Conservation (phyloP, 2,329 filamentous ascomycete species). For the Neonectria neomacrospora region DNA sequence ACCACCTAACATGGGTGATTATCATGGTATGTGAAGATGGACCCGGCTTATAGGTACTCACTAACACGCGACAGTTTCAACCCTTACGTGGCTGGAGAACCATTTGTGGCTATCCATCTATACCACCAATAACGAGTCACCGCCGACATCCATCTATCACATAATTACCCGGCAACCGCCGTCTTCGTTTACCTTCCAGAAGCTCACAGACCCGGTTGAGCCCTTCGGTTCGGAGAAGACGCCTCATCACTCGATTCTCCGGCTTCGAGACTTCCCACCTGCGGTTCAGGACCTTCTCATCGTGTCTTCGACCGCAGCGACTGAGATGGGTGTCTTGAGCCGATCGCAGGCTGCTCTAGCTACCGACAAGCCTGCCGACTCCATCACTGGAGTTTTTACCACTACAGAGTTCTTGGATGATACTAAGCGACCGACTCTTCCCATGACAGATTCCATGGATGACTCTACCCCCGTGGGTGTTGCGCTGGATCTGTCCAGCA, state of each 20-base stretch:
- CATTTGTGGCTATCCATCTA: slow-evolving; percentile 85
- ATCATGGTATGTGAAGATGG: slow-evolving; percentile 69
- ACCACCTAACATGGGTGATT: slow-evolving; percentile 74
- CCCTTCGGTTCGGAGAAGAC: slow-evolving; percentile 74
- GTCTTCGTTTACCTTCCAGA: slow-evolving; percentile 75
- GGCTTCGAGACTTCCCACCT: slow-evolving; percentile 83
- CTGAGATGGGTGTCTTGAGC: slow-evolving; percentile 82
- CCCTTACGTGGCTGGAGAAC: slow-evolving; percentile 89
- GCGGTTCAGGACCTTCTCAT: slow-evolving; percentile 84
- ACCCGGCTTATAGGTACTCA: not conserved
- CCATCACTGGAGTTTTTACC: slow-evolving; percentile 76
- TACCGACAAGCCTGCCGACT: slow-evolving; percentile 66
- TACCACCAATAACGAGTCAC: slow-evolving; percentile 69
- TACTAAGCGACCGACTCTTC: slow-evolving; percentile 78
- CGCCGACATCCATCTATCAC: slow-evolving; percentile 78
- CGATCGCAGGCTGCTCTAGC: slow-evolving; percentile 76
- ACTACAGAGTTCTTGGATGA: slow-evolving; percentile 79
- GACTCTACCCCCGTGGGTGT: slow-evolving; percentile 84
- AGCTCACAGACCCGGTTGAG: slow-evolving; percentile 77
- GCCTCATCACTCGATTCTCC: slow-evolving; percentile 80
- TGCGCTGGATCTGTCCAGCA: slow-evolving; percentile 84
- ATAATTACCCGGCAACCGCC: slow-evolving; percentile 75
- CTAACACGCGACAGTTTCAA: slow-evolving; percentile 68
- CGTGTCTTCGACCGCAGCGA: slow-evolving; percentile 81
- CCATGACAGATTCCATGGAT: slow-evolving; percentile 69